These are phyloP conservation scores for Candida xyloterini DNA, from an alignment of 805 yeast genomes.

Conservation along the genomic window DNA sequence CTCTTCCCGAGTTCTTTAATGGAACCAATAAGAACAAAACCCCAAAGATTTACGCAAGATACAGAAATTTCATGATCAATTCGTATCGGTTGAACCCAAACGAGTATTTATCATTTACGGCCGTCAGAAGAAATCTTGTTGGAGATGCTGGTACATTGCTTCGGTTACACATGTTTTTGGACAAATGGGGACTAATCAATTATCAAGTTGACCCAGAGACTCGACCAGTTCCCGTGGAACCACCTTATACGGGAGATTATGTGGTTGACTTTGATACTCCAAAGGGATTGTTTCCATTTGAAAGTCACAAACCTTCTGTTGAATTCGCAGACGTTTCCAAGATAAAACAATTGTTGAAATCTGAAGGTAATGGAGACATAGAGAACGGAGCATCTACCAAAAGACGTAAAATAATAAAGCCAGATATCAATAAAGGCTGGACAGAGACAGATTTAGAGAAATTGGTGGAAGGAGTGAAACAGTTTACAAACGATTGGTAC, in stretches of 20 bases:
- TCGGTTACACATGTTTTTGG: slow-evolving; percentile 78
- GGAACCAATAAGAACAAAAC: slow-evolving; percentile 63
- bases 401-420: slow-evolving; percentile 27
- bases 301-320: slow-evolving; percentile 67
- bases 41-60: slow-evolving; percentile 73
- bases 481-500: slow-evolving; percentile 74
- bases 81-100: slow-evolving; percentile 85
- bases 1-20: slow-evolving; percentile 85
- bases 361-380: slow-evolving; percentile 8
- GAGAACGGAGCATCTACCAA: slow-evolving; percentile 21
- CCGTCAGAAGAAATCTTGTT: slow-evolving; percentile 83
- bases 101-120: slow-evolving; percentile 85
- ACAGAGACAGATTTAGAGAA: slow-evolving; percentile 55
- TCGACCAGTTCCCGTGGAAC: slow-evolving; percentile 64
- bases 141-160: slow-evolving; percentile 90
- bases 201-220: slow-evolving; percentile 84
- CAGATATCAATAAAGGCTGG: slow-evolving; percentile 56
- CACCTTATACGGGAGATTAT: slow-evolving; percentile 75
- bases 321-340: slow-evolving; percentile 38
- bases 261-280: slow-evolving; percentile 83
- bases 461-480: slow-evolving; percentile 60
- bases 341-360: slow-evolving; percentile 24
- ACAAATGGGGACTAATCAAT: slow-evolving; percentile 90
- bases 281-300: slow-evolving; percentile 88
- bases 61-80: slow-evolving; percentile 86